Evolutionary conservation across 179 eudicot species (phyloP), one percentile per base, ranked within the genome.

Genomic region (Pouteria campechiana): DNA sequence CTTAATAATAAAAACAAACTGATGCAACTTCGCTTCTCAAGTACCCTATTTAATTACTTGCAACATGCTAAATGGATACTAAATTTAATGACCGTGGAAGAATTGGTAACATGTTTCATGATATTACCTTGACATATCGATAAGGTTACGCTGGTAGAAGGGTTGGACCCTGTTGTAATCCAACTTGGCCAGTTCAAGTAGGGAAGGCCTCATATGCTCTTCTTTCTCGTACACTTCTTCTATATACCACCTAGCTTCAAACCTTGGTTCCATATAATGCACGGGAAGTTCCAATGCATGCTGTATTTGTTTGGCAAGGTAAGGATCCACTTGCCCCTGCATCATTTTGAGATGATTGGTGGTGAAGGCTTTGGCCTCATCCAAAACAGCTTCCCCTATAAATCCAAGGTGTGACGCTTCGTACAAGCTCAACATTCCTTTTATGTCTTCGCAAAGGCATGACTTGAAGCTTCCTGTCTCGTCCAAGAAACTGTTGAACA

Each of bases 381-480:
- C 50, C 46, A 65, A 10, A 4, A 44, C 5, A 4, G 1, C 18
- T 48, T 65, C 65, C 8, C 43, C 64, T 23, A 49, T 57, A 5
- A 51, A 16, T 3, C 52, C 58, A n/a, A 63, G 33, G 38, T 48
- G 23, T 17, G 78, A 72, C 46, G 73, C 78, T 58, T 67, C 78
- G 13, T 61, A 67, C 13, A 72, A 50, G 32, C 46, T 50, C 22
- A 67, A 4, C 29, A 72, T 10, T 5, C 63, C 67, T 19, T 47
- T 31, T 0, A 58, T 40, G 25, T 67, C 67, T 6, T 17, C 24
- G 17, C 29, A 6, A 6, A 37, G 12, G 32, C 44, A 16, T 14
- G 52, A 44, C 12, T 7, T 40, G 46, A 58, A 58, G 15, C 28
- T 40, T 3, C 61, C 71, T 1, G 3, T 20, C 0, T 21, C 32